A percentile compares a stretch with the other conserved stretches of the same genome.
These are phyloP conservation scores for Monosporascus ibericus DNA, from an alignment of 2,329 filamentous ascomycete species.

Conservation along the genomic window DNA sequence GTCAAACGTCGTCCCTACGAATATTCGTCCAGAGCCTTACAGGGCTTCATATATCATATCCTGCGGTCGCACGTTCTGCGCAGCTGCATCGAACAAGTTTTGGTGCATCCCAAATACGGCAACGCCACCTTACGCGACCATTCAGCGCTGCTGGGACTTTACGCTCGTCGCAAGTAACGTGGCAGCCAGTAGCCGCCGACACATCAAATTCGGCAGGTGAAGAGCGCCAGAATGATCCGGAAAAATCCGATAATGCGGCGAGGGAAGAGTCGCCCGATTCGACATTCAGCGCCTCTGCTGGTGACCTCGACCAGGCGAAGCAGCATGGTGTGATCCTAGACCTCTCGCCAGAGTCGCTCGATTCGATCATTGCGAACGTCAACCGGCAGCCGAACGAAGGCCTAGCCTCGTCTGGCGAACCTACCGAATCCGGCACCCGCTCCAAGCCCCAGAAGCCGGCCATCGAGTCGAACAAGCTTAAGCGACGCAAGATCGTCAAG, in stretches of 20 bases:
- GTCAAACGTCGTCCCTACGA: slow-evolving; percentile 37
- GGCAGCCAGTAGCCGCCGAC: background rate
- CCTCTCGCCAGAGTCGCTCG: slow-evolving; percentile 28
- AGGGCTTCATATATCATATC: slow-evolving; percentile 17
- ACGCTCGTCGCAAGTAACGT: slow-evolving; percentile 8
- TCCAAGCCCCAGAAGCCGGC: slow-evolving; percentile 6
- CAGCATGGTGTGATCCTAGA: slow-evolving; percentile 24
- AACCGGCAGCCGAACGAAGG: background rate
- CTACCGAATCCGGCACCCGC: slow-evolving; percentile 13
- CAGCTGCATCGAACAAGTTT: slow-evolving; percentile 7
- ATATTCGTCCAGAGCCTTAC: slow-evolving; percentile 43
- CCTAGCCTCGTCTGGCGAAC: background rate
- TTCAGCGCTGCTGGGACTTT: slow-evolving; percentile 17
- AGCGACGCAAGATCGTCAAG: slow-evolving; percentile 20
- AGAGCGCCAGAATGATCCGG: background rate
- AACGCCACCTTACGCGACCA: slow-evolving; percentile 7
- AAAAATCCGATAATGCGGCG: slow-evolving; percentile 1
- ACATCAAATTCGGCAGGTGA: background rate
- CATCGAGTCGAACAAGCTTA: slow-evolving; percentile 11
- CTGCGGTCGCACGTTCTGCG: slow-evolving; percentile 6
- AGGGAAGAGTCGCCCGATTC: slow-evolving; percentile 1
- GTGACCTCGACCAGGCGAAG: slow-evolving; percentile 15
- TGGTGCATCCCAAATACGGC: slow-evolving; percentile 6
- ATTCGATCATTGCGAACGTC: slow-evolving; percentile 19
- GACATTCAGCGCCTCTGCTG: slow-evolving; percentile 6